Base-by-base conservation (phyloP, 768 basidiomycete genomes). In the Phallus indusiatus region DNA sequence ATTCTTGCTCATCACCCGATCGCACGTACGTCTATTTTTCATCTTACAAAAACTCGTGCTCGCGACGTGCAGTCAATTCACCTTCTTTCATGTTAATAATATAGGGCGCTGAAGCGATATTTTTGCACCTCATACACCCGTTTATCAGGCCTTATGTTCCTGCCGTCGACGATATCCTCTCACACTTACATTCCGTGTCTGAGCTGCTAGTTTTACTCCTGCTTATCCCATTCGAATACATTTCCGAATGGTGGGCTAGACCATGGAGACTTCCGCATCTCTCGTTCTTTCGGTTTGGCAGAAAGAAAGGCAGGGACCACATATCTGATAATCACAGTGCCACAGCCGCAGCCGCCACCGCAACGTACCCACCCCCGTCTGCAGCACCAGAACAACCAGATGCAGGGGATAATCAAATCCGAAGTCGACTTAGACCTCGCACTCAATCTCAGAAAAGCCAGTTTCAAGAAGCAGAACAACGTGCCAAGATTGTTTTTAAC, bases 101-200 rank as follows among this genome's bases (percentile, higher is more conserved):
- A n/a, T 64, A 93, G 90, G 89, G 88, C 24, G 88, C 91, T 28
- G 91, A 93, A 71, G 91, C 90, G 7, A 79, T 93, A 49, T 90
- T 82, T 65, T 75, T 93, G 18, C 87, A 93, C 68, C 70, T 91
- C 57, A 78, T 93, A 11, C 86, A 90, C 18, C 90, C 91, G 16
- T 66, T 87, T 34, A 69, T 92, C 65, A 87, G 84, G 66, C 90
- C 90, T 6, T 88, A 93, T 65, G 78, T 80, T 14, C 64, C 74
- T 5, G 78, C 84, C 1, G 71, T 92, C 36, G 90, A 93, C 66
- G 74, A 81, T 16, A 59, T 78, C 12, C 74, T 90, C 28, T 85
- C 88, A 56, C 61, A 86, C 22, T 70, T 76, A 37, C 77, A 81
- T 54, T 81, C 84, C 69, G 64, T 84, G 49, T 84, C 86, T 20